Conservation (phyloP, 306 rosid species). For the Luffa acutangula region DNA sequence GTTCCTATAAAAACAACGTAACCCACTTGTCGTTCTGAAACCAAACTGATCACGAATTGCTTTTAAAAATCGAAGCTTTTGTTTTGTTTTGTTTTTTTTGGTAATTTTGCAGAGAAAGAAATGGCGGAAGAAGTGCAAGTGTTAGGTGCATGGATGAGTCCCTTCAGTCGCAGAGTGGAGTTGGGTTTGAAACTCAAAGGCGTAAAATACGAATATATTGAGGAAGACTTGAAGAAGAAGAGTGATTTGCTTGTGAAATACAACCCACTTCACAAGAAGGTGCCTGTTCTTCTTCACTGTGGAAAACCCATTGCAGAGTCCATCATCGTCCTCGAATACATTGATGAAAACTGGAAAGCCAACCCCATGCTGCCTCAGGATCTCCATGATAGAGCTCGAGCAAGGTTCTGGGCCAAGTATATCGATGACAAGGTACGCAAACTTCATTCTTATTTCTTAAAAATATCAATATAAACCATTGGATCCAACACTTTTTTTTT, state of each 20-base stretch:
- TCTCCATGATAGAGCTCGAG: slow-evolving; percentile 30
- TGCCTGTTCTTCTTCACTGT: slow-evolving; percentile 37
- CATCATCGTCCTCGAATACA: not conserved
- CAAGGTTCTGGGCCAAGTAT: slow-evolving; percentile 9
- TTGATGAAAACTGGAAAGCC: not conserved
- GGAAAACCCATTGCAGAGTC: slow-evolving; percentile 43
- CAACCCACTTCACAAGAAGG: slow-evolving; percentile 47
- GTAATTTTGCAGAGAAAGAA: not conserved
- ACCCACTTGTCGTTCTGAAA: no score
- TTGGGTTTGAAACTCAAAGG: not conserved
- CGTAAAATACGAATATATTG: not conserved
- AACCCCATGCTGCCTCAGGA: slow-evolving; percentile 31
- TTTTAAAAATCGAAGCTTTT: no score
- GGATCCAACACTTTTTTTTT: no score
- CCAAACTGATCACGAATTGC: no score
- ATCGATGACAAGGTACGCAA: not conserved
- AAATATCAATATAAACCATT: no score
- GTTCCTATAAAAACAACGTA: no score
- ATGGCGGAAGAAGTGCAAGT: not conserved
- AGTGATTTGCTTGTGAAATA: slow-evolving; percentile 29
- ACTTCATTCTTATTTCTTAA: no score
- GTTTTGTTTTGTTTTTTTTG: no score
- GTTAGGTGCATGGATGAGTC: not conserved
- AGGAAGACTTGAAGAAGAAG: not conserved
- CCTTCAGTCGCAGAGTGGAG: not conserved